Conservation (phyloP, 805 yeast genomes). For the Trichomonascus vanleenenianus region DNA sequence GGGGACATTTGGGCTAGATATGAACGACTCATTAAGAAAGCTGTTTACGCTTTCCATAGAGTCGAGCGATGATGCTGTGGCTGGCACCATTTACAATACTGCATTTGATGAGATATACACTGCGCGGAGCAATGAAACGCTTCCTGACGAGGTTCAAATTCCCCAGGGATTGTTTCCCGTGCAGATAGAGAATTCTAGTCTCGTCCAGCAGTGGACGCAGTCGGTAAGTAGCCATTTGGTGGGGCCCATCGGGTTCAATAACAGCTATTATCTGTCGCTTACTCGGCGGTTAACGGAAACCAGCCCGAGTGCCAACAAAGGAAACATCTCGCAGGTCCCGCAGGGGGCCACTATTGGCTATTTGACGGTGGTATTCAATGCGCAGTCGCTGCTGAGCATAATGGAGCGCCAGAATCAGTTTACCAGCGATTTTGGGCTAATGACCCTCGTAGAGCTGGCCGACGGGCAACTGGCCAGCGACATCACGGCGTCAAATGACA, state of each 20-base stretch:
- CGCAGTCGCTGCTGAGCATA: conserved; percentile 35
- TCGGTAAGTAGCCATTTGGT: conserved; percentile 11
- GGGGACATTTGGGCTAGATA: conserved; percentile 12
- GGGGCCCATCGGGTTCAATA: conserved; percentile 13
- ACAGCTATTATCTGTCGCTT: conserved; percentile 13
- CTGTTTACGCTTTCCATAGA: conserved; percentile 17
- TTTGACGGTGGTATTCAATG: conserved; percentile 50
- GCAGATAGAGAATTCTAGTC: background rate
- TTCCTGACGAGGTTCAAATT: conserved; percentile 2
- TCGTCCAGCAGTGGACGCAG: conserved; percentile 1
- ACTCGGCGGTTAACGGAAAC: conserved; percentile 16
- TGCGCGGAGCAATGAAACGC: conserved; percentile 2
- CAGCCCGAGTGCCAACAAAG: conserved; percentile 13
- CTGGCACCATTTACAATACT: conserved; percentile 13
- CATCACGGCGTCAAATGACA: background rate
- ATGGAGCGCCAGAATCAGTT: conserved; percentile 29
- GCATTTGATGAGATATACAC: conserved; percentile 2
- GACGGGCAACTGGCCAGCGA: background rate
- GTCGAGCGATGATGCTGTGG: conserved; percentile 17
- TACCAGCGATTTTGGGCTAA: conserved; percentile 7
- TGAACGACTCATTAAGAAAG: conserved; percentile 12
- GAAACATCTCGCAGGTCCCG: conserved; percentile 5
- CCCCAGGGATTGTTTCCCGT: conserved; percentile 13
- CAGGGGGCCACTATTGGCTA: conserved; percentile 40
- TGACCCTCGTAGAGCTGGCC: conserved; percentile 12